Base-by-base conservation (phyloP, 2,329 filamentous ascomycete genomes). In the Hypoxylon sp. region DNA sequence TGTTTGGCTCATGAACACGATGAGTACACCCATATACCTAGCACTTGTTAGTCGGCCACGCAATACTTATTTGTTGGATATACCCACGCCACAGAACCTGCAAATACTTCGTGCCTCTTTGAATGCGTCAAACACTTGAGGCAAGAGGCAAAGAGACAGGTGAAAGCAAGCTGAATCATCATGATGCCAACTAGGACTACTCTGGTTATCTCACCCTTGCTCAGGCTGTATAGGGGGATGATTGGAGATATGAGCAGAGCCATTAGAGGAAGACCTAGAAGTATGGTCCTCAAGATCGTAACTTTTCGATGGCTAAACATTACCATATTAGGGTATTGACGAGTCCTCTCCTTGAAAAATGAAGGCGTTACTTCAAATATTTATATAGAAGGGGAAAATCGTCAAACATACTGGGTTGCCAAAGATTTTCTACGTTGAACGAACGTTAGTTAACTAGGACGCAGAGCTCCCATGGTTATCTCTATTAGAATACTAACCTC, bases 101-200 rank as follows among this genome's bases (percentile, higher is more conserved):
- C 65, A 57, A 69, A 67, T 17, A 71, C n/a, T 29, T 71, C 68
- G 4, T 71, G 66, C 11, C 62, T 58, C 52, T 39, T 64, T 13
- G 59, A 48, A 11, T 59, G 56, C 13, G 62, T 60, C 13, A 69
- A 17, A 15, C 44, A 71, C 5, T 50, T 67, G 47, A 69, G 60
- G 31, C 51, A 67, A 15, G 13, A 24, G 7, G 57, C 55, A 11
- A 71, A 71, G 39, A 62, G 0, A 15, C 65, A 47, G 0, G 66
- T 69, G 17, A 64, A 71, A 0, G 15, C 52, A 3, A 67, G 11
- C n/a, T 67, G 68, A 11, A 66, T 62, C n/a, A 71, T 53, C 66
- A 71, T 69, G 13, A 69, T 64, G 4, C 27, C 48, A 5, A 50
- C 37, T 6, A 71, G 17, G 13, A 48, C 59, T 1, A 17, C 7